Evolutionary conservation across 2,329 filamentous ascomycete genomes (phyloP).

Genomic region (Sclerotinia glacialis): DNA sequence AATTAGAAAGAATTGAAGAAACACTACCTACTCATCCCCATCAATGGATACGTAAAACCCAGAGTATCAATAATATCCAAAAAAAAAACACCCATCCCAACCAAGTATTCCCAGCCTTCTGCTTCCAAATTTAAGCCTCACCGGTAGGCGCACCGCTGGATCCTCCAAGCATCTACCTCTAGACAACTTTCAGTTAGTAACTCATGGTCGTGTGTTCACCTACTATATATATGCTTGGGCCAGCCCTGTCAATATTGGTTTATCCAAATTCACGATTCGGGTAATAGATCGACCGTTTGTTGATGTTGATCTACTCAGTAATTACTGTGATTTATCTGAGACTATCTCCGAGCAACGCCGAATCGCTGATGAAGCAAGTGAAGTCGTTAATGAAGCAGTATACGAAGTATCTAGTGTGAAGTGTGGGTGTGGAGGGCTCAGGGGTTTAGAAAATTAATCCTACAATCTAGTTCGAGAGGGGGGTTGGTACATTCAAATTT

Average conservation of each 20-base stretch:
- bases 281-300: background rate
- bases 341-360: no score
- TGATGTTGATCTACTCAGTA: background rate
- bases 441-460: no score
- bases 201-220: background rate
- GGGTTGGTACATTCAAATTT: no score
- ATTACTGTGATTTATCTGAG: background rate
- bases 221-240: background rate
- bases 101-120: background rate
- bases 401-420: no score
- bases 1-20: no score
- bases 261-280: background rate
- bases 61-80: background rate
- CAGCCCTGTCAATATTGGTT: background rate
- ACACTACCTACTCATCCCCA: no score
- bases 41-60: no score
- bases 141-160: background rate
- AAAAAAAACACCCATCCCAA: background rate
- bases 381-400: no score
- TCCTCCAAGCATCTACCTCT: background rate
- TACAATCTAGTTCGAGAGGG: no score
- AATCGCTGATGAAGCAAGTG: no score
- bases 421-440: no score
- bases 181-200: background rate
- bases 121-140: background rate